A percentile compares a stretch with the other conserved stretches of the same genome.
These are phyloP conservation scores for Corylus avellana DNA, from an alignment of 306 rosid genomes.

Conservation along the genomic window DNA sequence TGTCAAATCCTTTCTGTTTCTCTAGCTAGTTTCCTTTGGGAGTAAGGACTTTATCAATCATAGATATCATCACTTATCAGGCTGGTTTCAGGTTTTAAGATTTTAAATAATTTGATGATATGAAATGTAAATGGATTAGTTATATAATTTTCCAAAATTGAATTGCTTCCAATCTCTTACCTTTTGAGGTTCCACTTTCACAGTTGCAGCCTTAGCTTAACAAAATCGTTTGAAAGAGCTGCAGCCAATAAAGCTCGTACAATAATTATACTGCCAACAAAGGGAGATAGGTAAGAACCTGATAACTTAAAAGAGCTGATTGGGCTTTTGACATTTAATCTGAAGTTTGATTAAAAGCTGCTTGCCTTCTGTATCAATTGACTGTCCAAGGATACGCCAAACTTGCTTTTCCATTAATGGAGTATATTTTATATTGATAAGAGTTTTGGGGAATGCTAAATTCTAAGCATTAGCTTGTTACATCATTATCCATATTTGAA, in stretches of 20 bases:
- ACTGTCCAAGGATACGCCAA: not conserved
- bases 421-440: not conserved
- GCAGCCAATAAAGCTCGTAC: constrained; percentile 93
- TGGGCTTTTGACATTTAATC: not conserved
- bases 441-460: not conserved
- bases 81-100: not conserved
- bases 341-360: not conserved
- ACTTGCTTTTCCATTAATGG: constrained; percentile 3
- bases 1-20: not conserved
- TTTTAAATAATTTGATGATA: not conserved
- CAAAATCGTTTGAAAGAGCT: constrained; percentile 92
- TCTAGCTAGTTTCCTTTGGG: not conserved
- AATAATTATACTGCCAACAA: constrained; percentile 84
- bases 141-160: constrained; percentile 18
- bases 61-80: not conserved
- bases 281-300: constrained; percentile 80
- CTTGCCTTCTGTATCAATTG: not conserved
- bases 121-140: not conserved
- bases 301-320: constrained; percentile 19
- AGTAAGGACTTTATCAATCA: not conserved
- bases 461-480: not conserved
- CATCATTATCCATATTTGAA: not conserved
- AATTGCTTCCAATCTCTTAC: constrained; percentile 30
- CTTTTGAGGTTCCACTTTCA: constrained; percentile 40
- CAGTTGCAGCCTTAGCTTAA: constrained; percentile 90